Conservation (phyloP, 306 rosid genomes). For the Castanea sativa region DNA sequence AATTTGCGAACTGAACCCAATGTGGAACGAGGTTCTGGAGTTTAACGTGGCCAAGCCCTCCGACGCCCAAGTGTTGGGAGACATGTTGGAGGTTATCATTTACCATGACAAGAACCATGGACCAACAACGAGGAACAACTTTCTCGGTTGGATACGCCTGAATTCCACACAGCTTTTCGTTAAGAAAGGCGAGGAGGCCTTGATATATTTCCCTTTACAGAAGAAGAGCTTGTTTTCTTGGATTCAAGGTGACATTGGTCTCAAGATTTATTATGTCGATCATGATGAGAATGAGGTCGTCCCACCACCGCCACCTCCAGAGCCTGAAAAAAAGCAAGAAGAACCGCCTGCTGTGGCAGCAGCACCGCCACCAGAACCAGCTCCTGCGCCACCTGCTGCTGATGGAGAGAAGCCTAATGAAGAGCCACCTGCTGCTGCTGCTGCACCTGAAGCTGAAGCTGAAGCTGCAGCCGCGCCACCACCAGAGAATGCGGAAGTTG, state of each 20-base stretch:
- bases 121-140: conserved; percentile 56
- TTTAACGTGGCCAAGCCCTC: conserved; percentile 56
- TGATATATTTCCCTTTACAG: conserved; percentile 62
- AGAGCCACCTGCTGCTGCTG: neutral
- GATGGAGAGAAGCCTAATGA: conserved; percentile 11
- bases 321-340: conserved; percentile 23
- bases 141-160: conserved; percentile 60
- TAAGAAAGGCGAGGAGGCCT: conserved; percentile 80
- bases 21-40: conserved; percentile 70
- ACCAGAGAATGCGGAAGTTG: neutral
- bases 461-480: neutral
- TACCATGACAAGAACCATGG: conserved; percentile 60
- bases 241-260: conserved; percentile 72
- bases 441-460: neutral
- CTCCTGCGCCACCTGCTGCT: neutral
- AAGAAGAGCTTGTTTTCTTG: conserved; percentile 53
- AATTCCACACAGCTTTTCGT: conserved; percentile 63
- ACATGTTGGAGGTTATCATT: conserved; percentile 63
- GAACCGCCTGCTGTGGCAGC: neutral
- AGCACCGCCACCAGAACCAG: neutral
- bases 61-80: conserved; percentile 52
- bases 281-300: conserved; percentile 15
- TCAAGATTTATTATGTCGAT: conserved; percentile 61
- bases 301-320: conserved; percentile 9
- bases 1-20: conserved; percentile 57